Conservation (phyloP, 2,329 filamentous ascomycete species). For the Penicillium sp. region DNA sequence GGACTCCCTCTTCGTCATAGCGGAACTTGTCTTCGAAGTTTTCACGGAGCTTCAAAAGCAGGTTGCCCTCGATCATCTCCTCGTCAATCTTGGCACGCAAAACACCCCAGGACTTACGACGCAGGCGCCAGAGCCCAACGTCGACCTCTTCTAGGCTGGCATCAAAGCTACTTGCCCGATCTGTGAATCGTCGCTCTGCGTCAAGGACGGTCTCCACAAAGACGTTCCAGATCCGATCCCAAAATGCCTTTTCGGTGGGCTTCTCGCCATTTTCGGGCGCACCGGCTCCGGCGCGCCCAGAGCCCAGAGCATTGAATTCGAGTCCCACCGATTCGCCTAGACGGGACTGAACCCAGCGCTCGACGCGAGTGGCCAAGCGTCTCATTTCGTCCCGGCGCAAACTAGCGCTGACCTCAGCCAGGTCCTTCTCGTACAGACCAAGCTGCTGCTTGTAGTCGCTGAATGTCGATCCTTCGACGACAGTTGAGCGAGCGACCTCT, state of each 20-base stretch:
- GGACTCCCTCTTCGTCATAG: slow-evolving; percentile 92
- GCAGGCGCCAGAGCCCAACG: slow-evolving; percentile 85
- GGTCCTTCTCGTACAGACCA: slow-evolving; percentile 78
- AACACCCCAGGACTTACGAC: slow-evolving; percentile 91
- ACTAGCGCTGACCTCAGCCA: slow-evolving; percentile 81
- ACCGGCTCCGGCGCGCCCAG: slow-evolving; percentile 76
- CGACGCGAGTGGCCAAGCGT: slow-evolving; percentile 81
- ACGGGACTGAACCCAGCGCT: slow-evolving; percentile 88
- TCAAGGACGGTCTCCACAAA: slow-evolving; percentile 81
- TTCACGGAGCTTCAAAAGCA: slow-evolving; percentile 89
- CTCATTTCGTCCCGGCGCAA: slow-evolving; percentile 95
- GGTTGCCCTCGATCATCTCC: slow-evolving; percentile 96
- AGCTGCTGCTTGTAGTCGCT: slow-evolving; percentile 81
- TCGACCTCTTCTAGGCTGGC: slow-evolving; percentile 88
- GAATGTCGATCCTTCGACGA: slow-evolving; percentile 80
- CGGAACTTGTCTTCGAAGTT: slow-evolving; percentile 99
- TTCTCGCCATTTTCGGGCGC: slow-evolving; percentile 76
- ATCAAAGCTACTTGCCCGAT: slow-evolving; percentile 89
- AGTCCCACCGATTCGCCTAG: slow-evolving; percentile 83
- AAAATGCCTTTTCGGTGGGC: slow-evolving; percentile 78
- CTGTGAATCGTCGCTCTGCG: slow-evolving; percentile 80
- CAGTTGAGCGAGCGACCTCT: slow-evolving; percentile 68
- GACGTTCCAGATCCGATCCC: slow-evolving; percentile 90
- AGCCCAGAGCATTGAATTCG: slow-evolving; percentile 94
- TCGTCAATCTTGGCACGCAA: slow-evolving; percentile 89